Conservation (phyloP, 2,329 filamentous ascomycete species). For the Ceratocystis eucalypticola region DNA sequence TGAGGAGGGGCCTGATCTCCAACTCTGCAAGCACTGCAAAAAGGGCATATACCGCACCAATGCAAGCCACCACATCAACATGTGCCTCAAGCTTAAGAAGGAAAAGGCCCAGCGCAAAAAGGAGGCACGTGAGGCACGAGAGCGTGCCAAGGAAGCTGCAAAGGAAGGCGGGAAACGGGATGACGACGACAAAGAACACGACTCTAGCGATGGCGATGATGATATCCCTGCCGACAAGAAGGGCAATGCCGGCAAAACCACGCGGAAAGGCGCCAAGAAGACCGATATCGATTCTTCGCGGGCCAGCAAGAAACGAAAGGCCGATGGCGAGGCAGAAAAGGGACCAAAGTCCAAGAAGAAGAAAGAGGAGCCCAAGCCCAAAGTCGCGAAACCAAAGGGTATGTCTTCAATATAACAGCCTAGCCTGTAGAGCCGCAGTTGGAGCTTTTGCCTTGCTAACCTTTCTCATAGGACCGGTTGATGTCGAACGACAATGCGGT, state of each 20-base stretch:
- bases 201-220: constrained; percentile 34
- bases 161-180: constrained; percentile 41
- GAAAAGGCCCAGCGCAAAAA: constrained; percentile 68
- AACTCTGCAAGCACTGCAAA: constrained; percentile 89
- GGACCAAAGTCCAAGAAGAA: constrained; percentile 84
- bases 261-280: constrained; percentile 53
- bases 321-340: constrained; percentile 64
- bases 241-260: constrained; percentile 30
- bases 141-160: constrained; percentile 50
- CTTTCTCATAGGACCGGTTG: constrained; percentile 53
- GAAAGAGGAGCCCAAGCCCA: constrained; percentile 80
- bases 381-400: constrained; percentile 73
- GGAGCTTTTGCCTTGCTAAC: constrained; percentile 19
- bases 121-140: constrained; percentile 56
- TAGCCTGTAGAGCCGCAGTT: neutral
- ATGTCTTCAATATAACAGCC: constrained; percentile 18
- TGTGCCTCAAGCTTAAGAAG: constrained; percentile 73
- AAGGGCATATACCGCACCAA: constrained; percentile 66
- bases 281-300: constrained; percentile 50
- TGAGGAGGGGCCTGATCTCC: constrained; percentile 63
- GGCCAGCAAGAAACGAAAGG: constrained; percentile 61
- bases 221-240: constrained; percentile 33
- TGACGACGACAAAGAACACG: constrained; percentile 37
- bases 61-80: constrained; percentile 65
- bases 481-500: constrained; percentile 88